Evolutionary conservation across 495 filamentous ascomycete genomes (phyloP).

Genomic region (Parmelia sp.): DNA sequence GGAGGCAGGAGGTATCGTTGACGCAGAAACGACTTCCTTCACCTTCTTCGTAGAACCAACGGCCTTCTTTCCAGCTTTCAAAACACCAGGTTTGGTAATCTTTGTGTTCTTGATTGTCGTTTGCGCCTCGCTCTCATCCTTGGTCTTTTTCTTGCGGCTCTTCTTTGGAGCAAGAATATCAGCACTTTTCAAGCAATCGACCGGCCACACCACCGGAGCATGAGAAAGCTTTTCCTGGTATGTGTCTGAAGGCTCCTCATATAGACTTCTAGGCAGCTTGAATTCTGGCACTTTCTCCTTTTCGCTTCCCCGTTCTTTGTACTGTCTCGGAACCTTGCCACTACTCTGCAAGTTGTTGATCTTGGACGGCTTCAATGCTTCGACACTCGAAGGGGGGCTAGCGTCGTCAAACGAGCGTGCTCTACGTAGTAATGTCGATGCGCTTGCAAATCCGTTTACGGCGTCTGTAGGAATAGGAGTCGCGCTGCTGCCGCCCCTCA

Average conservation of each 20-base stretch:
- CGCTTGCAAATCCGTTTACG: conserved; percentile 36
- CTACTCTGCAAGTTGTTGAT: background rate
- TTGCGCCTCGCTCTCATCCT: conserved; percentile 11
- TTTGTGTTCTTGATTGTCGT: conserved; percentile 24
- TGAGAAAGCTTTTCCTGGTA: background rate
- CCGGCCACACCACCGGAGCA: background rate
- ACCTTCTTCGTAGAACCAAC: background rate
- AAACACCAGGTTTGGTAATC: conserved; percentile 20
- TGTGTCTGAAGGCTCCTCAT: background rate
- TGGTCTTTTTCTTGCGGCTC: conserved; percentile 17
- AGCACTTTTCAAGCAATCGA: background rate
- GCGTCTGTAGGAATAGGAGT: conserved; percentile 33
- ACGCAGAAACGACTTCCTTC: background rate
- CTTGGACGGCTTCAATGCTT: background rate
- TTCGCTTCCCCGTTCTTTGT: conserved; percentile 11
- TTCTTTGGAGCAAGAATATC: conserved; percentile 15
- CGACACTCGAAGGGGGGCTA: background rate
- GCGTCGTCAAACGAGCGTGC: conserved; percentile 7
- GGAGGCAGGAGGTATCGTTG: conserved; percentile 11
- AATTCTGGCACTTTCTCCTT: conserved; percentile 1
- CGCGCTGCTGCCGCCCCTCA: conserved; percentile 33
- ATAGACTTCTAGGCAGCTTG: background rate
- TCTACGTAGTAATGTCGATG: conserved; percentile 32
- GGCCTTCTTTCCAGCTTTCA: conserved; percentile 1
- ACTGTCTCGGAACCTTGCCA: background rate